Evolutionary conservation across 148 eudicot genomes (phyloP).

Genomic region (Rhododendron williamsianum): DNA sequence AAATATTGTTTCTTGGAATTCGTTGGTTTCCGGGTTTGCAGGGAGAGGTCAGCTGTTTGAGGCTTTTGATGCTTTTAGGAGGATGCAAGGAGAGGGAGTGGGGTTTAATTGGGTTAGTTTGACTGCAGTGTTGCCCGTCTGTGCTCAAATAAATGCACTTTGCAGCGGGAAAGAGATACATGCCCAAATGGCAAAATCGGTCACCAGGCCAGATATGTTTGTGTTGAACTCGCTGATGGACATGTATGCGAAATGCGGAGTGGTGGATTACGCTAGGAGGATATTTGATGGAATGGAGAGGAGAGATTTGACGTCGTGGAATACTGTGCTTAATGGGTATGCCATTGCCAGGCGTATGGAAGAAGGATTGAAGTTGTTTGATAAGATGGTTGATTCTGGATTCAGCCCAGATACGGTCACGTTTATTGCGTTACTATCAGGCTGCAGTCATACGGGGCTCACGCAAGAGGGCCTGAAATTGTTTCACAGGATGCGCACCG

Average conservation of each 20-base stretch:
- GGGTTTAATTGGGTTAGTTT: conserved; percentile 41
- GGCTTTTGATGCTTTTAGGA: conserved; percentile 31
- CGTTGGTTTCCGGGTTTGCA: conserved; percentile 28
- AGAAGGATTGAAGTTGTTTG: conserved; percentile 27
- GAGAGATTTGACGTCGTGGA: conserved; percentile 33
- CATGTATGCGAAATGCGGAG: conserved; percentile 44
- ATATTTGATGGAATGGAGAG: conserved; percentile 28
- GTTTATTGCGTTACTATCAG: conserved; percentile 33
- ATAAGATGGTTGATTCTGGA: conserved; percentile 28
- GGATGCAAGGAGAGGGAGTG: conserved; percentile 30
- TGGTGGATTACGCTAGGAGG: conserved; percentile 22
- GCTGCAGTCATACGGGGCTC: conserved; percentile 31
- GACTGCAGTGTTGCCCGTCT: conserved; percentile 27
- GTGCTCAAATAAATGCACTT: conserved; percentile 24
- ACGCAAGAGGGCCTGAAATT: conserved; percentile 20
- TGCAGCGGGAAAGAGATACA: conserved; percentile 39
- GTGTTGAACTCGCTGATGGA: conserved; percentile 37
- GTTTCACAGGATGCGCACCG: conserved; percentile 27
- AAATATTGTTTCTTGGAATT: conserved; percentile 36
- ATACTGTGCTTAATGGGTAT: conserved; percentile 33
- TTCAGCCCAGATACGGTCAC: conserved; percentile 28
- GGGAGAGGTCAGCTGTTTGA: conserved; percentile 19
- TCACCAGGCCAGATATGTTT: conserved; percentile 12
- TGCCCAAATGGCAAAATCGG: conserved; percentile 30
- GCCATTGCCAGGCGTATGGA: conserved; percentile 25